These are phyloP conservation scores for Pseudogymnoascus pannorum DNA, from an alignment of 2,329 filamentous ascomycete genomes.

Conservation along the genomic window DNA sequence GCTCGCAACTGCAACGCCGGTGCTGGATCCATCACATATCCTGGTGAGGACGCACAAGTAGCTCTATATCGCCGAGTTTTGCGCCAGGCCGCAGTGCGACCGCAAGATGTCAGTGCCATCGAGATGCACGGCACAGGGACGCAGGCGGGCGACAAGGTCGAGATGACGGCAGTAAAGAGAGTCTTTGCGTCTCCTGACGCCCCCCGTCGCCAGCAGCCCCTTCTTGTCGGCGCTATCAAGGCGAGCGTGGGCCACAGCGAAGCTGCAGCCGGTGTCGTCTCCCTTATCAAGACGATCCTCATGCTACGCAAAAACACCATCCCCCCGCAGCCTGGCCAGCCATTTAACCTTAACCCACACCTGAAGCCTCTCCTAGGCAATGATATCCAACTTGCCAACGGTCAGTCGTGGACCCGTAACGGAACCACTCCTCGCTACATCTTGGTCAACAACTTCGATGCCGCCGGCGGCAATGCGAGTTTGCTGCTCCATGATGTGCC, in stretches of 20 bases:
- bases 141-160: slow-evolving; percentile 70
- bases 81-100: slow-evolving; percentile 61
- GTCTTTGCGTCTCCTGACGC: slow-evolving; percentile 43
- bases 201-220: neutral
- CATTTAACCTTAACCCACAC: neutral
- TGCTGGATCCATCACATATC: slow-evolving; percentile 56
- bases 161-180: slow-evolving; percentile 67
- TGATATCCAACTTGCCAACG: neutral
- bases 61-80: slow-evolving; percentile 61
- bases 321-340: neutral
- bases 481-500: slow-evolving; percentile 19
- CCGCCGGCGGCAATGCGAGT: slow-evolving; percentile 21
- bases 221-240: slow-evolving; percentile 13
- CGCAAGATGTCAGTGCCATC: slow-evolving; percentile 68
- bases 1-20: slow-evolving; percentile 74
- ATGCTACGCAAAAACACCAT: neutral
- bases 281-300: slow-evolving; percentile 9
- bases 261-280: neutral
- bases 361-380: neutral
- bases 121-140: slow-evolving; percentile 87
- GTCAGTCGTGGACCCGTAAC: neutral
- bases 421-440: neutral
- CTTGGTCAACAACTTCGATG: slow-evolving; percentile 42
- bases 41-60: slow-evolving; percentile 67
- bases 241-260: slow-evolving; percentile 10